Conservation (phyloP, 2,329 filamentous ascomycete species). For the Teratosphaeria gauchensis region DNA sequence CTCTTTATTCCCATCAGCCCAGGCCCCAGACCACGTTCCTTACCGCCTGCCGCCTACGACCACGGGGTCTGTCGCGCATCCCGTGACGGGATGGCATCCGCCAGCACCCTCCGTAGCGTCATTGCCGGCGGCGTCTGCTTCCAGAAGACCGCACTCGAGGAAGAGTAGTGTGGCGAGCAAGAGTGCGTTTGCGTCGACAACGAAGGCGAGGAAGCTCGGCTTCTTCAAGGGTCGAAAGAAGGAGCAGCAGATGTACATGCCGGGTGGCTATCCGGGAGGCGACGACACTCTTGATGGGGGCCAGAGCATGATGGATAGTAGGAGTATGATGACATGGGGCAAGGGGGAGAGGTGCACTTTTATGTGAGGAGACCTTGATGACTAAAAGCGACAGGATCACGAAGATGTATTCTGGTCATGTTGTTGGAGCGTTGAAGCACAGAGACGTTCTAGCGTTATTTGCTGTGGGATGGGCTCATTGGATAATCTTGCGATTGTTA, state of each 20-base stretch:
- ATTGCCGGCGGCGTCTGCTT: neutral
- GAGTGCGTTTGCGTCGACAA: constrained; percentile 14
- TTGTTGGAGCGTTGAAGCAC: no score
- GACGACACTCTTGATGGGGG: neutral
- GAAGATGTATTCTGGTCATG: neutral
- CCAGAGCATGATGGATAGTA: constrained; percentile 15
- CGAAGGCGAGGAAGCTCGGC: constrained; percentile 18
- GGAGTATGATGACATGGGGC: constrained; percentile 15
- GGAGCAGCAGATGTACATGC: constrained; percentile 5
- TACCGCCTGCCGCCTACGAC: constrained; percentile 9
- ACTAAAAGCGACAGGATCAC: neutral
- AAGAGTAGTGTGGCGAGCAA: constrained; percentile 12
- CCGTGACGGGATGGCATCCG: constrained; percentile 26
- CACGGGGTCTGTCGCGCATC: constrained; percentile 21
- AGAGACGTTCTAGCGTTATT: neutral
- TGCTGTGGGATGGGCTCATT: neutral
- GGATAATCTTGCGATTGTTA: neutral
- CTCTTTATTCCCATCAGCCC: constrained; percentile 20
- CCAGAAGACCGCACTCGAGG: constrained; percentile 2
- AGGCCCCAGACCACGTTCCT: constrained; percentile 19
- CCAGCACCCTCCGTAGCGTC: constrained; percentile 16
- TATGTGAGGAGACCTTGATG: constrained; percentile 11
- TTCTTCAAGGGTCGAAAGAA: constrained; percentile 15
- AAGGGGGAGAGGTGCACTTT: constrained; percentile 13
- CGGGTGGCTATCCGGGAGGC: constrained; percentile 4